These are phyloP conservation scores for Alternaria longipes DNA, from an alignment of 2,329 filamentous ascomycete genomes.

Conservation along the genomic window DNA sequence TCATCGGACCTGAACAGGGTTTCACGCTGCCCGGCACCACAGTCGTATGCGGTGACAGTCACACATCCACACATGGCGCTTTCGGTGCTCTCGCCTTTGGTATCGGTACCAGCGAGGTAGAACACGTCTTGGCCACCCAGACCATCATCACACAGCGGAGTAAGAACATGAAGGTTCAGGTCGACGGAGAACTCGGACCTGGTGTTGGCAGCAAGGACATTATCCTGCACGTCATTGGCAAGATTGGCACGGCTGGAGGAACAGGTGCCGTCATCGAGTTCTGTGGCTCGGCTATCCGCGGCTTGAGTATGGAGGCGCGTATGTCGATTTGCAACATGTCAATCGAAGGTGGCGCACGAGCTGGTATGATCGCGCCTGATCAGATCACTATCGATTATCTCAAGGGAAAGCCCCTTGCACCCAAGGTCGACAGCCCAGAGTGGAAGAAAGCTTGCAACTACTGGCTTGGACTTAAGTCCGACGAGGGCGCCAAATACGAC, in stretches of 20 bases:
- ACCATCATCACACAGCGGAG: slow-evolving; percentile 93
- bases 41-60: slow-evolving; percentile 96
- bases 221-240: slow-evolving; percentile 89
- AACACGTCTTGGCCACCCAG: slow-evolving; percentile 97
- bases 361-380: slow-evolving; percentile 96
- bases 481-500: slow-evolving; percentile 89
- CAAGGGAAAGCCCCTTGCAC: slow-evolving; percentile 87
- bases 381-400: slow-evolving; percentile 95
- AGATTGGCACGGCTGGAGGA: slow-evolving; percentile 94
- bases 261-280: slow-evolving; percentile 97
- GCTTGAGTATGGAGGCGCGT: slow-evolving; percentile 91
- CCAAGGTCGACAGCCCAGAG: slow-evolving; percentile 81
- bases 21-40: slow-evolving; percentile 98
- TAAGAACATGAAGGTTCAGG: slow-evolving; percentile 98
- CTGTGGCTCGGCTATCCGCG: slow-evolving; percentile 90
- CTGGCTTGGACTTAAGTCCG: slow-evolving; percentile 87
- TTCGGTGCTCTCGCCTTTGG: slow-evolving; percentile 95
- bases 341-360: slow-evolving; percentile 93
- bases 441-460: slow-evolving; percentile 90
- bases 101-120: slow-evolving; percentile 97
- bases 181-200: slow-evolving; percentile 87
- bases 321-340: slow-evolving; percentile 99
- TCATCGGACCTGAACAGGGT: slow-evolving; percentile 97
- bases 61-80: slow-evolving; percentile 97
- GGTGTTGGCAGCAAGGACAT: slow-evolving; percentile 98